Base-by-base conservation (phyloP, 1,139 yeast species). In the Suhomyces anneliseae region DNA sequence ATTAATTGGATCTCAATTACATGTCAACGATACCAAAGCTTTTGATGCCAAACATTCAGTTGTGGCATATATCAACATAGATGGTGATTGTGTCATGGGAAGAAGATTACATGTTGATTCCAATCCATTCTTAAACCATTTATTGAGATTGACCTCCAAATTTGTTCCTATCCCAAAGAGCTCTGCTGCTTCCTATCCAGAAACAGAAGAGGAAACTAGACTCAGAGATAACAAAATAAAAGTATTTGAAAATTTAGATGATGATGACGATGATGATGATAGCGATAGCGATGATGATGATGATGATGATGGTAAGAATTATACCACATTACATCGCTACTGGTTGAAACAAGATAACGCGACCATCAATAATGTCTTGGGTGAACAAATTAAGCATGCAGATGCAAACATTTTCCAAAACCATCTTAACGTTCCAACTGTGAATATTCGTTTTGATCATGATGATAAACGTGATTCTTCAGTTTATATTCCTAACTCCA, bases 31-130 rank as follows among this genome's bases (percentile, higher is more conserved):
- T 42, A 44, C 59, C 4, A 43, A 42, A 1, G 54, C 59, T 4
- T 61, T 65, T 43, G 59, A 55, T 40, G 37, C 52, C 8, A 67
- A 61, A 40, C 53, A 59, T 27, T 65, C 73, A 9, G 53, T 72
- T 2, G 49, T 74, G 15, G 66, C 71, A 2, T 75, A 71, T 51
- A 69, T 75, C 37, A 70, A 74, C 49, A 64, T 75, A 39, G 79
- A 74, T 49, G 65, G 65, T 4, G 77, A 72, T 54, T 67, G 71
- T 11, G 64, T 75, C 3, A 65, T 66, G 19, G 80, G 80, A 0
- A 64, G 70, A 43, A 64, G 64, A 36, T 70, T 75, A 42, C 51
- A 54, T n/a, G 72, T 74, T 6, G 76, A 70, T 44, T 54, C 72
- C 1, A 68, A 65, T 46, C 76, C 78, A 0, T 49, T 71, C 14